phyloP scores from a whole-genome alignment of 257 asterid species.

The Capsicum chinense region DNA sequence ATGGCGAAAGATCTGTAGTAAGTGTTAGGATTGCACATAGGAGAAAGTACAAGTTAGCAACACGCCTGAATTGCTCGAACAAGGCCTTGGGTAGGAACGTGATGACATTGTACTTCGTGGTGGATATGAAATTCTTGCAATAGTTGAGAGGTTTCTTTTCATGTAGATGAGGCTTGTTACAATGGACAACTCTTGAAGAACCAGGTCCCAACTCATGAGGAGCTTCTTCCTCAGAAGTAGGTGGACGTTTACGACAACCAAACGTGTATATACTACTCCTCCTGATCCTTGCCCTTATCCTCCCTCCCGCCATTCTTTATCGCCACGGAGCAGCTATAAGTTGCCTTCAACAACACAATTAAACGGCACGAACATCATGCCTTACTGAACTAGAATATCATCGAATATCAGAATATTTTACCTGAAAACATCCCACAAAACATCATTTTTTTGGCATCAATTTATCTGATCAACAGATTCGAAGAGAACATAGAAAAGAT shows the following conservation, averaged over 20 bases:
- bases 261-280: constrained; percentile 86
- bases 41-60: constrained; percentile 92
- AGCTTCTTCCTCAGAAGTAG: constrained; percentile 48
- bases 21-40: constrained; percentile 79
- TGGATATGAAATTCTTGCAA: constrained; percentile 73
- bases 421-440: background rate
- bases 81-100: constrained; percentile 92
- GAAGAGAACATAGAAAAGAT: background rate
- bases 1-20: constrained; percentile 76
- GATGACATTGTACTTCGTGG: constrained; percentile 85
- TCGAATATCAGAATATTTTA: background rate
- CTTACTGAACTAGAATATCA: background rate
- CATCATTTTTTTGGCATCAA: background rate
- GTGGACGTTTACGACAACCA: constrained; percentile 60
- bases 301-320: constrained; percentile 67
- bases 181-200: constrained; percentile 73
- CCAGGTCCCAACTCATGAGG: constrained; percentile 68
- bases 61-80: constrained; percentile 93
- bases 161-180: constrained; percentile 82
- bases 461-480: background rate
- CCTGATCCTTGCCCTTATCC: constrained; percentile 73
- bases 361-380: constrained; percentile 43
- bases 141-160: constrained; percentile 68
- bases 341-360: constrained; percentile 46
- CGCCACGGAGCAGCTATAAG: background rate